Percentiles rank a stretch among this genome's conserved stretches.
Conservation (phyloP, 768 basidiomycete genomes). For the Tricholoma bakamatsutake region DNA sequence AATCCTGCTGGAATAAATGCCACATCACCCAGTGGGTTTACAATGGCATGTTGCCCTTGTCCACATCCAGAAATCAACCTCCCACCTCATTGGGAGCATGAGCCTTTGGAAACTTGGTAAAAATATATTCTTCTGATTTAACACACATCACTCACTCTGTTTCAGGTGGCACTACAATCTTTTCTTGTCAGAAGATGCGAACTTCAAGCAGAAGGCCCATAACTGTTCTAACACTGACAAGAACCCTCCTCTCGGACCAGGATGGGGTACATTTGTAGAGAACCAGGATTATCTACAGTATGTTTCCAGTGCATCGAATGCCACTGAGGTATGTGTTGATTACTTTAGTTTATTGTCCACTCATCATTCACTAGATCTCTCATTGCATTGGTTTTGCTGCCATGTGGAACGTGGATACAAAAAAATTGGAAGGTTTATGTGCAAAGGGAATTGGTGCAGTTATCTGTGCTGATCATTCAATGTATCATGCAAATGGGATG, state of each 20-base stretch:
- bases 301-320: slow-evolving; percentile 4
- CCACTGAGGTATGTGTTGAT: not conserved
- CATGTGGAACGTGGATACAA: not conserved
- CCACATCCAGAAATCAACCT: no score
- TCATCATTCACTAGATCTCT: no score
- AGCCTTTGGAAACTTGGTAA: no score
- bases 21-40: not conserved
- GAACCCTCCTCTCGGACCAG: slow-evolving; percentile 9
- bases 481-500: no score
- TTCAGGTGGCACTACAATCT: no score
- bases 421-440: slow-evolving; percentile 3
- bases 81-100: no score
- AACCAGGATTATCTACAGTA: slow-evolving; percentile 3
- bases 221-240: not conserved
- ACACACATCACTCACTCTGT: no score
- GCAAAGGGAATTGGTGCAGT: slow-evolving; percentile 15
- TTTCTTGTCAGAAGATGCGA: no score
- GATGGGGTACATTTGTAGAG: slow-evolving; percentile 10
- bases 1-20: not conserved
- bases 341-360: not conserved
- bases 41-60: not conserved
- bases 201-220: slow-evolving; percentile 10
- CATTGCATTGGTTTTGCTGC: not conserved
- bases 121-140: no score
- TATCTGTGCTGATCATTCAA: slow-evolving; percentile 11